A percentile compares a stretch with the other conserved stretches of the same genome.
Evolutionary conservation across 352 stramenopile species (phyloP).

Genomic region (Thalassiosira livingstoniorum): DNA sequence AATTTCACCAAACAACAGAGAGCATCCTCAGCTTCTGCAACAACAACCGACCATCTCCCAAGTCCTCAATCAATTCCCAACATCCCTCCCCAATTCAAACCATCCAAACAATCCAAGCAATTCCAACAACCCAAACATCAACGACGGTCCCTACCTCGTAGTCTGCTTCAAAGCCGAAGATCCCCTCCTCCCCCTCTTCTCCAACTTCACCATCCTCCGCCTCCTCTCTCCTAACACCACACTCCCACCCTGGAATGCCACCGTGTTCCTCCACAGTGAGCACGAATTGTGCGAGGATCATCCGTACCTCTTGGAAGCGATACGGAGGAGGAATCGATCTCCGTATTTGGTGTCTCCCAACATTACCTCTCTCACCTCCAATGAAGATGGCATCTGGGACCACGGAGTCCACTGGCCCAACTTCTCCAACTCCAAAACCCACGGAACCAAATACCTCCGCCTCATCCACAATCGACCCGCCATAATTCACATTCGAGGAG

Average conservation of each 20-base stretch:
- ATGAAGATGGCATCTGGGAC: not conserved
- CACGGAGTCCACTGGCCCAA: slow-evolving; percentile 26
- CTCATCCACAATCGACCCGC: slow-evolving; percentile 24
- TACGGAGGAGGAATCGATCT: slow-evolving; percentile 1
- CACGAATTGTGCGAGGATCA: slow-evolving; percentile 14
- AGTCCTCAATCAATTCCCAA: not conserved
- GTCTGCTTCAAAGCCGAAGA: slow-evolving; percentile 14
- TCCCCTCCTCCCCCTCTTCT: slow-evolving; percentile 1
- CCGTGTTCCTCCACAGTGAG: slow-evolving; percentile 15
- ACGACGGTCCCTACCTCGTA: slow-evolving; percentile 1
- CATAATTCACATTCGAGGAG: slow-evolving; percentile 13
- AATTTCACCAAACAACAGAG: too few species aligned
- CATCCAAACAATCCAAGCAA: not conserved
- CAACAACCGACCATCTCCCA: too few species aligned
- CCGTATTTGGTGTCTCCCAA: not conserved
- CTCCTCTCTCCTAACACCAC: slow-evolving; percentile 7
- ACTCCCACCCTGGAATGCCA: slow-evolving; percentile 25
- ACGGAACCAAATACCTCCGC: slow-evolving; percentile 4
- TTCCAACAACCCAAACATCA: not conserved
- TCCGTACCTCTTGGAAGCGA: slow-evolving; percentile 24
- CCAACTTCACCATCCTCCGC: slow-evolving; percentile 13
- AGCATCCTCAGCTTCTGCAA: too few species aligned
- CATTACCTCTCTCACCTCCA: not conserved
- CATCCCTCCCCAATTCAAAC: not conserved
- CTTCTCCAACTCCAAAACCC: not conserved